phyloP scores from a whole-genome alignment of 305 asterid species.

The Fraxinus sp. region DNA sequence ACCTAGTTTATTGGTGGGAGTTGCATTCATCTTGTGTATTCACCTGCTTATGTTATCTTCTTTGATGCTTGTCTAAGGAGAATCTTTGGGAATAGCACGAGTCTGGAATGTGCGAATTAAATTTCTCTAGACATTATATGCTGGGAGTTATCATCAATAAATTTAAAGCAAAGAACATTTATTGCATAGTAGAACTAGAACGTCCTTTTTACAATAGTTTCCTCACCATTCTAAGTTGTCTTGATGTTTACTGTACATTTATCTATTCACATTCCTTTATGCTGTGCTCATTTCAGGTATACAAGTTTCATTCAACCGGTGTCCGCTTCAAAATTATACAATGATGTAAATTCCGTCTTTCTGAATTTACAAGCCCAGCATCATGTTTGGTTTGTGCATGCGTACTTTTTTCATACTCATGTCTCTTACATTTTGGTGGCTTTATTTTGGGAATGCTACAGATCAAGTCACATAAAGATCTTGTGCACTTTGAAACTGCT shows the following conservation, averaged over 20 bases:
- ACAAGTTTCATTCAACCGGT: conserved; percentile 95
- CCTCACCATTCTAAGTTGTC: neutral
- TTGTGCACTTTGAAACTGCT: conserved; percentile 94
- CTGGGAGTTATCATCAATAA: neutral
- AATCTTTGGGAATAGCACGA: conserved; percentile 4
- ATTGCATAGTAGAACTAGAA: neutral
- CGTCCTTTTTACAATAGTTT: neutral
- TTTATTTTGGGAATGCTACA: conserved; percentile 34
- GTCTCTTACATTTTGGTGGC: conserved; percentile 15
- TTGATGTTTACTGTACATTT: conserved; percentile 2
- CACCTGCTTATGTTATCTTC: conserved; percentile 3
- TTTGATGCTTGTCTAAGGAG: neutral
- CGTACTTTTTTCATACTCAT: neutral
- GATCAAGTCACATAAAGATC: conserved; percentile 94
- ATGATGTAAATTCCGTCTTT: conserved; percentile 59
- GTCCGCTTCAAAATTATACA: conserved; percentile 87
- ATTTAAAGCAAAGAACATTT: neutral
- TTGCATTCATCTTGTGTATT: neutral
- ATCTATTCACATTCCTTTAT: conserved; percentile 14
- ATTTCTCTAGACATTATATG: neutral
- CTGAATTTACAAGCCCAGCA: conserved; percentile 5
- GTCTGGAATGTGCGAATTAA: conserved; percentile 4
- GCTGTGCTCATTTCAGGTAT: conserved; percentile 62
- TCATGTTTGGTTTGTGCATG: conserved; percentile 9
- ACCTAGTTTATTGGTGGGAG: neutral